phyloP scores from a whole-genome alignment of 768 basidiomycete species.

The Thelephora ganbajun region DNA sequence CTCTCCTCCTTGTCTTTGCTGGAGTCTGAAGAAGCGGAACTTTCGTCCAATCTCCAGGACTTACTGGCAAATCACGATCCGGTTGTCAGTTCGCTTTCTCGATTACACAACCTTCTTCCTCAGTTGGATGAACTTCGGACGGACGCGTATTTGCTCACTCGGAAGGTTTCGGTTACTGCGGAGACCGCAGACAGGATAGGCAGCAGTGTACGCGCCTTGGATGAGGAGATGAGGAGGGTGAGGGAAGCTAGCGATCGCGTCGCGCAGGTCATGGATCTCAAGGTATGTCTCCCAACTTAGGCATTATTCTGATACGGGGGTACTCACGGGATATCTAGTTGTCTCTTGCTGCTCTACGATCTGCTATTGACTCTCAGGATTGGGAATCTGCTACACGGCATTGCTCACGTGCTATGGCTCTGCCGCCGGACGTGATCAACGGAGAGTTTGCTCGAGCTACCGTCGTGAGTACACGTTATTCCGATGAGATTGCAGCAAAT shows the following conservation, averaged over 20 bases:
- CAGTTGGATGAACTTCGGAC: constrained; percentile 45
- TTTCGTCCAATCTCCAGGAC: constrained; percentile 59
- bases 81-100: constrained; percentile 44
- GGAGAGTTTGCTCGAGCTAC: constrained; percentile 78
- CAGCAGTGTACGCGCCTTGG: constrained; percentile 77
- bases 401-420: constrained; percentile 80
- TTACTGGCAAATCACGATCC: constrained; percentile 59
- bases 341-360: constrained; percentile 42
- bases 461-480: constrained; percentile 37
- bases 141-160: constrained; percentile 40
- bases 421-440: constrained; percentile 63
- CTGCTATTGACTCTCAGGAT: constrained; percentile 65
- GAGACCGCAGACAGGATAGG: constrained; percentile 80
- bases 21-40: constrained; percentile 63
- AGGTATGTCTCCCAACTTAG: constrained; percentile 32
- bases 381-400: constrained; percentile 94
- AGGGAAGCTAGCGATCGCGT: constrained; percentile 85
- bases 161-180: constrained; percentile 57
- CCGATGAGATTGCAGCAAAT: not conserved
- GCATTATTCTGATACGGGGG: constrained; percentile 12
- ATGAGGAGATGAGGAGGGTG: constrained; percentile 88
- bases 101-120: constrained; percentile 46
- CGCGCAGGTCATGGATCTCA: constrained; percentile 88
- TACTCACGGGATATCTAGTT: constrained; percentile 35
- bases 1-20: constrained; percentile 61